Evolutionary conservation across 2,329 filamentous ascomycete genomes (phyloP).

Genomic region (Sporothrix curviconia): DNA sequence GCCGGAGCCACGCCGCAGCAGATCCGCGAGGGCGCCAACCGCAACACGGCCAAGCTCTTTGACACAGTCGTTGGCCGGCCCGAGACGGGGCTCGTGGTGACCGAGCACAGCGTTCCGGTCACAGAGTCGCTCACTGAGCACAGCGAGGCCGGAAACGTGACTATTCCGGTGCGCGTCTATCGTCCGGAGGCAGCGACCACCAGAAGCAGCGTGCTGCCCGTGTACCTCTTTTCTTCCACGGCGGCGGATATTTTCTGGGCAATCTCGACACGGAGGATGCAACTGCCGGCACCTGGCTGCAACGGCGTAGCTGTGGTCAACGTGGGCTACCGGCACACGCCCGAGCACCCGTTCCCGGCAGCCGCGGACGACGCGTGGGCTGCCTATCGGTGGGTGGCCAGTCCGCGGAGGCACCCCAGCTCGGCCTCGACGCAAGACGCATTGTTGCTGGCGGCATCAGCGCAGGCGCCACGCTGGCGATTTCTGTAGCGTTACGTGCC

Average conservation of each 20-base stretch:
- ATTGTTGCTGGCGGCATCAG: slow-evolving; percentile 41
- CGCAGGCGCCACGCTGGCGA: slow-evolving; percentile 30
- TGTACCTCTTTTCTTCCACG: slow-evolving; percentile 40
- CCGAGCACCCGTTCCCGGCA: slow-evolving; percentile 40
- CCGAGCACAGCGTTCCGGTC: not conserved
- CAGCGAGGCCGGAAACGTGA: no score
- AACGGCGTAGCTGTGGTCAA: slow-evolving; percentile 35
- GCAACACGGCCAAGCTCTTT: slow-evolving; percentile 5
- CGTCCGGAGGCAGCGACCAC: not conserved
- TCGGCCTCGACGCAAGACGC: slow-evolving; percentile 27
- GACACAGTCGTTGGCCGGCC: not conserved
- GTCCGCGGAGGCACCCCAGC: slow-evolving; percentile 19
- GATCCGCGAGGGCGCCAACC: slow-evolving; percentile 2
- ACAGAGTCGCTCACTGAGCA: not conserved
- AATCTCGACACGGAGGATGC: slow-evolving; percentile 42
- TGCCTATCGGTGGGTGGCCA: slow-evolving; percentile 41
- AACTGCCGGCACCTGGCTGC: slow-evolving; percentile 28
- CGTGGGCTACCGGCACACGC: slow-evolving; percentile 48
- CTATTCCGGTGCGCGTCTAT: not conserved
- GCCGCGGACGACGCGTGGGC: slow-evolving; percentile 45
- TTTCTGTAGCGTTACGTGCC: slow-evolving; percentile 27
- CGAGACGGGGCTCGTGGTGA: not conserved
- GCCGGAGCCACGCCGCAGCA: slow-evolving; percentile 11
- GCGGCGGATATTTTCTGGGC: slow-evolving; percentile 37
- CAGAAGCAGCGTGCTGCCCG: not conserved